Evolutionary conservation across 495 filamentous ascomycete genomes (phyloP), one percentile per base, ranked within the genome.

Genomic region (Aspergillus biplanus): DNA sequence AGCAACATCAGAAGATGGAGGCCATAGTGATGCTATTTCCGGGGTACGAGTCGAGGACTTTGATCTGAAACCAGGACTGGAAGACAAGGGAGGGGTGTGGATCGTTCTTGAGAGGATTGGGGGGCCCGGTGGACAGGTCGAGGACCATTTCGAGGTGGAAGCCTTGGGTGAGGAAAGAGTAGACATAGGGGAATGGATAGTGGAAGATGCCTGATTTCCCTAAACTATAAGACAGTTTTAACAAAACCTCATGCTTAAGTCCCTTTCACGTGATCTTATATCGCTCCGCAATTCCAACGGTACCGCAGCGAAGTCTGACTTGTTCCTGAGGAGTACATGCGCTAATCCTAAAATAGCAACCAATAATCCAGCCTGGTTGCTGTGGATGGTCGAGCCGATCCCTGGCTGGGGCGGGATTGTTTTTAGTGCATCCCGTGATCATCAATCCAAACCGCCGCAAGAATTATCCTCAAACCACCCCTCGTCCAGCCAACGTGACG

Each of bases 21-120:
- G 85, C 53, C 91, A 91, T 67, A 85, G 83, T 18, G 90, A 94
- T 71, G 80, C 86, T 1, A 80, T 83, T 5, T 82, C 83, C 32
- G 92, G 90, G 0, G 77, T 96, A 34, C 81, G 91, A 9, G 89
- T 88, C 0, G 78, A 82, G 12, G 90, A 93, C 63, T 81, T 93
- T 58, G 87, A 92, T 79, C 67, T 97, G 34, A 81, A 82, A 12
- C 90, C 90, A 0, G 75, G 74, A 21, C 74, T 80, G 54, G 72
- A 80, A 46, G 64, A 66, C 3, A 65, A 63, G 12, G 80, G 80
- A n/a, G 85, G 86, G 18, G 71, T 93, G 16, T 92, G 89, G 89
- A 74, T 97, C 60, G 89, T 97, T 13, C 76, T 97, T 61, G 92
- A 96, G 72, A 81, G 90, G 61, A 79, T 90, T 53, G 89, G 87